Evolutionary conservation across 2,329 filamentous ascomycete species (phyloP), one percentile per base, ranked within the genome.

Genomic region (Dothideomycetidae sp.): DNA sequence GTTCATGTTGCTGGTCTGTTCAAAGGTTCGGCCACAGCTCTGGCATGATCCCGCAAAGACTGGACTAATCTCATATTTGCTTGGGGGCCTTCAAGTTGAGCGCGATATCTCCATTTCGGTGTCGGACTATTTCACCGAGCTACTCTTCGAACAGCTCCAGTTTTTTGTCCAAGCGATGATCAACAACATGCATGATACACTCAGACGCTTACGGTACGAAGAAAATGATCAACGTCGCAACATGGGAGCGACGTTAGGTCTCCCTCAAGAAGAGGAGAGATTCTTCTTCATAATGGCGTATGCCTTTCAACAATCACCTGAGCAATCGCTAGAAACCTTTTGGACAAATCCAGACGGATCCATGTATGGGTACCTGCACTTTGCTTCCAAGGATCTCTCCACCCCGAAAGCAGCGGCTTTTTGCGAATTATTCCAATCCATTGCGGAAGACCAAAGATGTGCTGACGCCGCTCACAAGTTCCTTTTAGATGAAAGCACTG

Each of bases 361-460:
- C 48, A 65, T 98, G 19, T 82, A 86, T 44, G 90, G 90, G 0
- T 98, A 98, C 54, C 70, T 98, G 54, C 82, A 93, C 46, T 98
- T 90, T 90, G 82, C 86, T n/a, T 93, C 90, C 3, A 79, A 84
- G 48, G 72, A 90, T 49, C 85, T 93, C 43, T 93, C 92, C 0
- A 94, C 92, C 0, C 90, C 90, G n/a, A 71, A 93, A 15, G 86
- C 93, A 42, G 90, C 84, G 43, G 86, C 88, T 10, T 98, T 96
- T 50, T 98, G 90, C 57, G 88, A 96, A 54, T 88, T 98, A 76
- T 66, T 98, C 11, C 81, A 85, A 51, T 80, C 86, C 1, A 78
- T 98, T 33, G 83, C 90, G 0, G 76, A 78, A 36, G 84, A 84
- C 36, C 74, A 83, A 37, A 73, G 81, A 37, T 90, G 83, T 49